Base-by-base conservation (phyloP, 176 grass and related monocot genomes). In the Hsuehochloa calcarea region DNA sequence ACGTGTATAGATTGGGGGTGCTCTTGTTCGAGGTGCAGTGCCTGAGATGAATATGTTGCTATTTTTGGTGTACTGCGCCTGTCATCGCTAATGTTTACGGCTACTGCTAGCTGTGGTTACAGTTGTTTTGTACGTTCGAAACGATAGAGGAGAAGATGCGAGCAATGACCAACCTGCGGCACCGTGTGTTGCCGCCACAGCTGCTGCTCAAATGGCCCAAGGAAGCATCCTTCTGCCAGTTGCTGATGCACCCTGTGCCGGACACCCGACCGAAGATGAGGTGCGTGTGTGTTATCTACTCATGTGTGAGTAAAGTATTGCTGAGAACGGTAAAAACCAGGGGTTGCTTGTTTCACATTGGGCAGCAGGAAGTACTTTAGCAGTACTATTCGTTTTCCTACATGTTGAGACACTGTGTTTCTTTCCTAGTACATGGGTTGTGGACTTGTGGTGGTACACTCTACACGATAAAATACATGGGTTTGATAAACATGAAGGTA, bases 141-240 rank as follows among this genome's bases (percentile, higher is more conserved):
- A 90, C 97, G 0, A 60, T 91, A 47, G 97, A 99, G 27, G 91
- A 92, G 40, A 99, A 99, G 88, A 88, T 88, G 86, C 77, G 84
- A 70, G 92, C 92, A 41, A 99, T 99, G 97, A 69, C 78, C 0
- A 99, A 96, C 75, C 89, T 99, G 80, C 89, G 91, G 58, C 75
- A 99, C 38, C 88, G 96, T 10, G 93, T 99, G 27, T 65, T 99
- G 29, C 96, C 93, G 3, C 91, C 96, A 1, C 91, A 96, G 37
- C 55, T 96, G 52, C 88, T 99, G 46, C 91, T 96, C 70, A 99
- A 91, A 70, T 94, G 96, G 93, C 84, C 96, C 49, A 96, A 94
- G 85, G 96, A 99, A 85, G 96, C 93, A 44, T 94, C 96, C 29
- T 96, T 95, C 80, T 96, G 96, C 86, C 93, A 96, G 78, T 84